Percentiles rank a stretch among this genome's conserved stretches.
Conservation (phyloP, 106 monocot genomes). For the Posidonia australis region DNA sequence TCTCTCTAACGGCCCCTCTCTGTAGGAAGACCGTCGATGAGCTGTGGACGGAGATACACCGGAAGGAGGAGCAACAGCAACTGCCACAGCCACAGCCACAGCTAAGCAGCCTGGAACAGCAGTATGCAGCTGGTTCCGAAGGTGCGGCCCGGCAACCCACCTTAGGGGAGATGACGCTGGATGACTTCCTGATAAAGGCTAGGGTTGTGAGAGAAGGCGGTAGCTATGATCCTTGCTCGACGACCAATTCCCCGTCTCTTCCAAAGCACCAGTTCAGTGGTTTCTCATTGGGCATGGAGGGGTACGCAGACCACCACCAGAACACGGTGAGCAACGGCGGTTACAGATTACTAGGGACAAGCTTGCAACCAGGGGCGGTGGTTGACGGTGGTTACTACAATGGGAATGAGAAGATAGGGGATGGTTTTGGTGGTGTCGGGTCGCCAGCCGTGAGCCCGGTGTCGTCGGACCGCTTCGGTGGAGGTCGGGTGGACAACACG, state of each 20-base stretch:
- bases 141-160: slow-evolving; percentile 14
- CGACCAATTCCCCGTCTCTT: background rate
- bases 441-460: slow-evolving; percentile 17
- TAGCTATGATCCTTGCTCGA: background rate
- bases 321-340: background rate
- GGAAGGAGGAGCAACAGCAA: slow-evolving; percentile 1
- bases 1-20: slow-evolving; percentile 12
- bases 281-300: background rate
- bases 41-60: slow-evolving; percentile 32
- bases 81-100: background rate
- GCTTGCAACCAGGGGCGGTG: background rate
- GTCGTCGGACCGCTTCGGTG: slow-evolving; percentile 11
- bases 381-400: background rate
- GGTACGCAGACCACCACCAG: slow-evolving; percentile 2
- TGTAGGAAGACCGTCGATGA: slow-evolving; percentile 30
- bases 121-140: background rate
- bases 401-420: background rate
- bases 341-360: background rate
- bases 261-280: background rate
- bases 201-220: slow-evolving; percentile 27
- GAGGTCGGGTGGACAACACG: slow-evolving; percentile 3
- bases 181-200: slow-evolving; percentile 35
- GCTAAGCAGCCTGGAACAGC: background rate
- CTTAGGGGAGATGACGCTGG: slow-evolving; percentile 36
- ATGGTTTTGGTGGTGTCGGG: slow-evolving; percentile 1